phyloP scores from a whole-genome alignment of 345 rosid genomes.

The Hibiscus syriacus region DNA sequence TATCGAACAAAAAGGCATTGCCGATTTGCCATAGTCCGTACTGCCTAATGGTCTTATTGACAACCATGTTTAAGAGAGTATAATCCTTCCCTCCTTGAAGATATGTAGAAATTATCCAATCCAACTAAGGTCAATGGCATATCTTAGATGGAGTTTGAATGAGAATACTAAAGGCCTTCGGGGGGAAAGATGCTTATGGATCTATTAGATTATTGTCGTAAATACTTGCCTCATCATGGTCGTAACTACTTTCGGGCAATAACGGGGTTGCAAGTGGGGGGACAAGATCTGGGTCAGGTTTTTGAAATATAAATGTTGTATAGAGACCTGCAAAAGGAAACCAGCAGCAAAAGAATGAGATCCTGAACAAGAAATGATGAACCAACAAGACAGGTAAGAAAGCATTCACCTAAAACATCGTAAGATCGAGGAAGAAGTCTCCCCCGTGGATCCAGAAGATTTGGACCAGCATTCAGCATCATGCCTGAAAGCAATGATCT shows the following conservation, averaged over 20 bases:
- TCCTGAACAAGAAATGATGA: not conserved
- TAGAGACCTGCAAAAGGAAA: slow-evolving; percentile 54
- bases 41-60: not conserved
- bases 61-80: not conserved
- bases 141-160: not conserved
- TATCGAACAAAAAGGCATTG: not conserved
- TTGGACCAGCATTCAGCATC: slow-evolving; percentile 65
- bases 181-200: not conserved
- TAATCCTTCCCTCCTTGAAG: not conserved
- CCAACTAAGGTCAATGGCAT: not conserved
- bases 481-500: slow-evolving; percentile 70
- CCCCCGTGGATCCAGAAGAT: slow-evolving; percentile 76
- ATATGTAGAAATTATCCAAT: not conserved
- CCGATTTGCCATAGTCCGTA: not conserved
- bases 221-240: slow-evolving; percentile 67
- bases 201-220: slow-evolving; percentile 6
- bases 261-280: slow-evolving; percentile 79
- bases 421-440: slow-evolving; percentile 83
- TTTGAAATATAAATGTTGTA: slow-evolving; percentile 79
- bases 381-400: slow-evolving; percentile 1
- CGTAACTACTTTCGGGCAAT: slow-evolving; percentile 38
- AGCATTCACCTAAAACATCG: slow-evolving; percentile 60
- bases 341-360: slow-evolving; percentile 6
- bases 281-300: slow-evolving; percentile 86
- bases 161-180: not conserved